Evolutionary conservation across 352 stramenopile species (phyloP).

Genomic region (Phytophthora sansomeana): DNA sequence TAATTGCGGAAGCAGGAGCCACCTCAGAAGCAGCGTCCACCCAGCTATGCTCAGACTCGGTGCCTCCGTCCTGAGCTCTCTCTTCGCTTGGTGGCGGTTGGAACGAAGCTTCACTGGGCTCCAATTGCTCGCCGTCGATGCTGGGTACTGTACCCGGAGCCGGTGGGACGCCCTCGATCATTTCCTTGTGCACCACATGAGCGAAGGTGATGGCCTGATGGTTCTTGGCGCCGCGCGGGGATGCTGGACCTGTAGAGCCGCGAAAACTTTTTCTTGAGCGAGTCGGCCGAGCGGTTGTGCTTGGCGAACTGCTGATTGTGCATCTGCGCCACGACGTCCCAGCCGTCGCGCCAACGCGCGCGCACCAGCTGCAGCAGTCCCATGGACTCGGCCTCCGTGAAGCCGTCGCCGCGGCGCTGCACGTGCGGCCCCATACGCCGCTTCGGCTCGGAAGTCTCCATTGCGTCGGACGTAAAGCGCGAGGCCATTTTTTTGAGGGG

Average conservation of each 20-base stretch:
- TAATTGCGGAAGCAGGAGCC: neutral
- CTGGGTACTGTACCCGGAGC: constrained; percentile 7
- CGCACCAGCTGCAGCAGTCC: constrained; percentile 48
- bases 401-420: constrained; percentile 48
- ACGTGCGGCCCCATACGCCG: constrained; percentile 29
- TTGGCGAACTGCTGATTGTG: constrained; percentile 50
- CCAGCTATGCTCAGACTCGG: constrained; percentile 40
- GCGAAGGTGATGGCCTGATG: constrained; percentile 43
- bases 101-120: constrained; percentile 28
- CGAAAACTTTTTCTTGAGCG: constrained; percentile 57
- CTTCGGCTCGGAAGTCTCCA: constrained; percentile 36
- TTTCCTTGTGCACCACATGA: constrained; percentile 48
- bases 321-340: constrained; percentile 45
- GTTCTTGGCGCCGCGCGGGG: constrained; percentile 46
- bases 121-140: constrained; percentile 21
- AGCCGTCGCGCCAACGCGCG: constrained; percentile 43
- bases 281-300: constrained; percentile 48
- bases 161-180: constrained; percentile 34
- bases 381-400: constrained; percentile 50
- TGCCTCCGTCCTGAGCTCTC: constrained; percentile 26
- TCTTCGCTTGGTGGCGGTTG: constrained; percentile 28
- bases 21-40: constrained; percentile 24
- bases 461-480: constrained; percentile 26
- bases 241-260: constrained; percentile 42
- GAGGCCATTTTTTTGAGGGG: constrained; percentile 36